These are phyloP conservation scores for Tuber borchii DNA, from an alignment of 495 filamentous ascomycete species.

Conservation along the genomic window DNA sequence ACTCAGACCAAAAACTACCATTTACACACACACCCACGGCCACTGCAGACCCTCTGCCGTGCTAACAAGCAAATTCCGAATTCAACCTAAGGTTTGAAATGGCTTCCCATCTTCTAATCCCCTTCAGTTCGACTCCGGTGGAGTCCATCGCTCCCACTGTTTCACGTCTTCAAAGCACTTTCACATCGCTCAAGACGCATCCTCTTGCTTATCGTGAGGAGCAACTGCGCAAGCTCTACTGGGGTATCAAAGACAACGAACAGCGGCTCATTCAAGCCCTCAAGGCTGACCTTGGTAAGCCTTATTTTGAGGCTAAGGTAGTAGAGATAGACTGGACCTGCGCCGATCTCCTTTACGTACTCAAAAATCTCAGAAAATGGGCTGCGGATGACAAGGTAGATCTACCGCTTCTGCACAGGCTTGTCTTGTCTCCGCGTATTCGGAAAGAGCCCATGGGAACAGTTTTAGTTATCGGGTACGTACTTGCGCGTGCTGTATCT, in stretches of 20 bases:
- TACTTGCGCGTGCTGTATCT: neutral
- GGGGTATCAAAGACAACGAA: conserved; percentile 74
- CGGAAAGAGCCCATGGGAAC: conserved; percentile 84
- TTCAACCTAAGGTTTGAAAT: neutral
- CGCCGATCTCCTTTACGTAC: conserved; percentile 60
- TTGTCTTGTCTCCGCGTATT: conserved; percentile 60
- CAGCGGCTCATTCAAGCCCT: conserved; percentile 63
- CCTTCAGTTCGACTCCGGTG: conserved; percentile 24
- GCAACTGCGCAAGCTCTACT: conserved; percentile 89
- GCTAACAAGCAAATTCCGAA: neutral
- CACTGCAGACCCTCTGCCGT: neutral
- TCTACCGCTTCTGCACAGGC: conserved; percentile 47
- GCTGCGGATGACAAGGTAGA: conserved; percentile 72
- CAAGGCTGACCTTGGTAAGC: conserved; percentile 66
- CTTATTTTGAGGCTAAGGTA: conserved; percentile 50
- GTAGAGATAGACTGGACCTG: conserved; percentile 32
- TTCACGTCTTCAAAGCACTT: conserved; percentile 19
- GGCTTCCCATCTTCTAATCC: neutral
- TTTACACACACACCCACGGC: neutral
- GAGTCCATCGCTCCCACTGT: conserved; percentile 23
- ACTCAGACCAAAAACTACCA: neutral
- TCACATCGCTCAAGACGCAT: conserved; percentile 61
- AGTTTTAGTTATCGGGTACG: conserved; percentile 77
- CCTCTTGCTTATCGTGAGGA: conserved; percentile 69
- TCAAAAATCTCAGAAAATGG: conserved; percentile 70